These are phyloP conservation scores for Trametes gibbosa DNA, from an alignment of 768 basidiomycete species.

Conservation along the genomic window DNA sequence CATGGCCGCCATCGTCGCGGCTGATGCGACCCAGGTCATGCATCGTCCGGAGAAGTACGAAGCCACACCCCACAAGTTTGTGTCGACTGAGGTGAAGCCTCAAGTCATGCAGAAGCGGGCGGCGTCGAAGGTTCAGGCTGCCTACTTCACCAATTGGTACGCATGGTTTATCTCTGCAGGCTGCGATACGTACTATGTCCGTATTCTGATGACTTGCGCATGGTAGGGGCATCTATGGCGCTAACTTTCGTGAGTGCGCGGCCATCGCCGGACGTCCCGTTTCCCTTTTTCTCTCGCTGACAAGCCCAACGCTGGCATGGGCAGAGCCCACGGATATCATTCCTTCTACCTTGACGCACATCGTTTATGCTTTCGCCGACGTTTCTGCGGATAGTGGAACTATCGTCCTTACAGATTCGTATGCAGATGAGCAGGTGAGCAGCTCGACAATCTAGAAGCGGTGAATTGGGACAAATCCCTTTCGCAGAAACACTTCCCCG, in stretches of 20 bases:
- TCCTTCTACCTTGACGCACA: slow-evolving; percentile 62
- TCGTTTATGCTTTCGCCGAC: slow-evolving; percentile 81
- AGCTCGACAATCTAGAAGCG: background rate
- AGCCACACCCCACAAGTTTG: slow-evolving; percentile 37
- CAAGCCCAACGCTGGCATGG: background rate
- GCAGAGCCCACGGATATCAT: slow-evolving; percentile 66
- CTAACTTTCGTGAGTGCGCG: slow-evolving; percentile 29
- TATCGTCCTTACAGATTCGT: slow-evolving; percentile 67
- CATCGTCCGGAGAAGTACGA: slow-evolving; percentile 49
- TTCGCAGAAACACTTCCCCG: slow-evolving; percentile 61
- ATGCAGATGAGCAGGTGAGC: slow-evolving; percentile 66
- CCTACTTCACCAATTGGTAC: slow-evolving; percentile 58
- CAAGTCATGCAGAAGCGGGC: slow-evolving; percentile 41
- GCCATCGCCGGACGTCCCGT: background rate
- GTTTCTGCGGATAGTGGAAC: slow-evolving; percentile 56
- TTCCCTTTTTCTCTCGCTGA: background rate
- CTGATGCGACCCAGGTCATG: slow-evolving; percentile 49
- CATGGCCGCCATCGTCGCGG: slow-evolving; percentile 20
- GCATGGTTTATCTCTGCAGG: background rate
- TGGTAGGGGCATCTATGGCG: slow-evolving; percentile 31
- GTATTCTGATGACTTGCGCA: background rate
- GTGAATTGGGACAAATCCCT: background rate
- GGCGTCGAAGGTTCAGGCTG: slow-evolving; percentile 29
- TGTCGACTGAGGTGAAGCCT: slow-evolving; percentile 31
- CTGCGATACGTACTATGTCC: background rate